Conservation (phyloP, 768 basidiomycete genomes). For the Hirschioporus abietinus region DNA sequence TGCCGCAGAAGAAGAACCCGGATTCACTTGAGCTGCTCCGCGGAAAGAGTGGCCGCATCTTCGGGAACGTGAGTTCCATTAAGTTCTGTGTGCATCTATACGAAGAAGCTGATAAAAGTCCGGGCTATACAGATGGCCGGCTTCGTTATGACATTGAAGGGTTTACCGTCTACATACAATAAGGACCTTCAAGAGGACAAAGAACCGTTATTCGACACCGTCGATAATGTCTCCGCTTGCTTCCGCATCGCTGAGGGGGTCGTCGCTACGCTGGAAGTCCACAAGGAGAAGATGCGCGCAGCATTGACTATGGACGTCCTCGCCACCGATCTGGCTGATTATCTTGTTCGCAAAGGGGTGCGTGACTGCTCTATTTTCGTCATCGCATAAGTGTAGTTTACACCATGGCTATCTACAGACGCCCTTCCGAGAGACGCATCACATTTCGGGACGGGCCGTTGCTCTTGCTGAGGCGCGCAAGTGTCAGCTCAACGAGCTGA, state of each 20-base stretch:
- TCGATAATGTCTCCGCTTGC: constrained; percentile 84
- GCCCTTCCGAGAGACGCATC: constrained; percentile 98
- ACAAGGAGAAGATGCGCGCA: constrained; percentile 82
- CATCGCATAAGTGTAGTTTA: constrained; percentile 1
- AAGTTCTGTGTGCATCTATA: neutral
- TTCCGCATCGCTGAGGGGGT: constrained; percentile 94
- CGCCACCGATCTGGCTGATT: constrained; percentile 98
- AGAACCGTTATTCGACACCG: constrained; percentile 92
- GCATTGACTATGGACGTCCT: constrained; percentile 97
- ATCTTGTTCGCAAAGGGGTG: constrained; percentile 97
- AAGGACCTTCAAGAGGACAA: constrained; percentile 99
- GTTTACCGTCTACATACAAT: constrained; percentile 97
- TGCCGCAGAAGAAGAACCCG: constrained; percentile 99
- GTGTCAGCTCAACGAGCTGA: constrained; percentile 77
- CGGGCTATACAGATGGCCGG: constrained; percentile 75
- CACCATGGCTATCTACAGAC: constrained; percentile 48
- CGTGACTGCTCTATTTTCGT: constrained; percentile 26
- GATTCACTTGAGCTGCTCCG: constrained; percentile 94
- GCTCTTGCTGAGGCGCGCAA: constrained; percentile 83
- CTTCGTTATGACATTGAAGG: constrained; percentile 96
- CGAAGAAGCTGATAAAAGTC: constrained; percentile 9
- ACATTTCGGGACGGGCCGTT: constrained; percentile 94
- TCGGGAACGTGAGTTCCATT: constrained; percentile 67
- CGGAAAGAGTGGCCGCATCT: constrained; percentile 91
- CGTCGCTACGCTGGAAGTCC: constrained; percentile 82